Base-by-base conservation (phyloP, 1,284 basidiomycete species). In the Marasmius fiardii region DNA sequence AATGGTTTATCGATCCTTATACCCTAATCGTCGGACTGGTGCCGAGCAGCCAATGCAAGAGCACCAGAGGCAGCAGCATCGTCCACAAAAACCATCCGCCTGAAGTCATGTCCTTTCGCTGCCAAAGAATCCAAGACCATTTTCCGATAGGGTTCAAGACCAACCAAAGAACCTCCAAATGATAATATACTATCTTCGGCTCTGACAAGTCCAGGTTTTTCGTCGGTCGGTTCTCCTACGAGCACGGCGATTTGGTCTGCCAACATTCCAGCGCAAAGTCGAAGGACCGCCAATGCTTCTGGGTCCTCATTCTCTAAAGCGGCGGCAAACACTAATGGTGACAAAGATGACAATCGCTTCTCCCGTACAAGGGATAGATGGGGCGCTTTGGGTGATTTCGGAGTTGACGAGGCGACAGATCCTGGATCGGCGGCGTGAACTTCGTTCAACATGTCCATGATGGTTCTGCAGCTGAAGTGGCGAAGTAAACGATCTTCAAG, bases 101-200 rank as follows among this genome's bases (percentile, higher is more conserved):
- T 75, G 70, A 92, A 89, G 0, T 77, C 69, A 63, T 85, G 81
- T 1, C 87, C 87, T 51, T 71, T 72, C 59, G 73, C 65, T 54
- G 67, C 74, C 23, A 92, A 75, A 34, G 80, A 77, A 11, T 81
- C 81, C 37, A 89, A 64, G 2, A 92, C 70, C 60, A 91, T 65
- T 20, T 77, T 71, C 44, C 86, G 74, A 58, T 91, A 90, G 34
- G 64, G 67, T 51, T 78, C 75, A 1, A 88, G 67, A 0, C 85
- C 81, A 1, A 81, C 82, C 57, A 90, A 66, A n/a, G 86, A 89
- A 3, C 88, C 88, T 8, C 88, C 88, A 57, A 92, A 85, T 55
- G 84, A 88, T 14, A 92, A 62, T 1, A 91, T 77, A 24, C 80
- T 76, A 1, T 84, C 75, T 39, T 72, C 66, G 0, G 88, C 78